Base-by-base conservation (phyloP, 2,329 filamentous ascomycete genomes). In the Sporothrix luriei region DNA sequence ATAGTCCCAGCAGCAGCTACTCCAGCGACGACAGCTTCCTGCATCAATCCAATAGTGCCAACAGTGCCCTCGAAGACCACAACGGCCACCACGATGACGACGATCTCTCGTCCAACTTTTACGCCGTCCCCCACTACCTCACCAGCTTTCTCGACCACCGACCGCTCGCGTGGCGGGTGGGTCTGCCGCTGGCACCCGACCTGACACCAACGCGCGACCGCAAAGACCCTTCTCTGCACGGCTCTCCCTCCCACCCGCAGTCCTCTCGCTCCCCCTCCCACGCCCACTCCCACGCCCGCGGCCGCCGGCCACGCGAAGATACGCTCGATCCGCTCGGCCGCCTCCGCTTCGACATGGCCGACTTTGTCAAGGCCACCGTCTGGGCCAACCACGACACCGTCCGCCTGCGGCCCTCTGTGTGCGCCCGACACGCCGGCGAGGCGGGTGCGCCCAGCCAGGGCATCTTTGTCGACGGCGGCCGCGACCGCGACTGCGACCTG, bases 341-440 rank as follows among this genome's bases (percentile, higher is more conserved):
- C 11, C 26, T 72, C 2, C 69, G 57, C 43, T 72, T 64, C 59
- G 70, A 69, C 43, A 70, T 71, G 70, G 29, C 68, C 46, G 72
- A 73, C 61, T 72, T 72, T 66, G 46, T 73, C 57, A 62, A 71
- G 69, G 38, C 72, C 16, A 69, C 70, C 13, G 71, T 71, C 52
- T 73, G 72, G 72, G 73, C 73, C 2, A 80, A 81, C 71, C 70
- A 76, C 4, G 59, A 67, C 6, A 48, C 78, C 43, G 74, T 81
- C 65, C 74, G 72, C 21, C 33, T 75, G 0, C 68, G 67, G 26
- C 72, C 74, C 2, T 80, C 78, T 1, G 29, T 11, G n/a, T 62
- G 40, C n/a, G 69, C 46, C 7, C 21, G 40, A 54, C 65, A 14
- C 75, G 79, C 3, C 78, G 80, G 68, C 76, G 76, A 6, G 75